phyloP scores from a whole-genome alignment of 352 stramenopile genomes.

The Phytophthora vignae region DNA sequence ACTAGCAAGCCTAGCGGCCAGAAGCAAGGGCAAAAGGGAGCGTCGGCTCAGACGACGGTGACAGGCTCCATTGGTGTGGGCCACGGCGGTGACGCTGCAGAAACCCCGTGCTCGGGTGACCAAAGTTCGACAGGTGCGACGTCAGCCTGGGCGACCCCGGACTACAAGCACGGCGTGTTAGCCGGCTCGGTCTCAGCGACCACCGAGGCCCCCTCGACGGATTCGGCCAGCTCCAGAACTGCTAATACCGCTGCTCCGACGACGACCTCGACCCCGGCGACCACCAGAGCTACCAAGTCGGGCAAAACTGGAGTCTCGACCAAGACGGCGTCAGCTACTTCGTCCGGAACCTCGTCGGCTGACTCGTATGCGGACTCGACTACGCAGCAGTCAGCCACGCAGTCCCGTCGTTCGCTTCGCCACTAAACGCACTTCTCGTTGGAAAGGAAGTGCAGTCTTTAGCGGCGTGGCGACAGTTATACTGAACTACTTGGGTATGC shows the following conservation, averaged over 20 bases:
- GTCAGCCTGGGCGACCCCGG: conserved; percentile 8
- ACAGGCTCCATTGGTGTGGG: conserved; percentile 9
- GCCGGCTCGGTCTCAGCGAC: conserved; percentile 1
- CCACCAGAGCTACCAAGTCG: conserved; percentile 14
- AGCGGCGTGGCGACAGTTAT: neutral
- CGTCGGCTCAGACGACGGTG: conserved; percentile 8
- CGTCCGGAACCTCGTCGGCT: conserved; percentile 23
- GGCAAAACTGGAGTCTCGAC: conserved; percentile 25
- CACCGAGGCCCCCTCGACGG: conserved; percentile 9
- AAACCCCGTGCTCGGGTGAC: conserved; percentile 20
- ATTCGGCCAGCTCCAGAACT: neutral
- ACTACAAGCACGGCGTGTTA: conserved; percentile 27
- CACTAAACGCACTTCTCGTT: conserved; percentile 26
- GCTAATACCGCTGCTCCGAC: neutral
- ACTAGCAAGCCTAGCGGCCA: neutral
- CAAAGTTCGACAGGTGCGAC: conserved; percentile 16
- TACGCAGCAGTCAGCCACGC: conserved; percentile 25
- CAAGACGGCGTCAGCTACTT: conserved; percentile 14
- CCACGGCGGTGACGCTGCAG: conserved; percentile 11
- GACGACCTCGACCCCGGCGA: conserved; percentile 5
- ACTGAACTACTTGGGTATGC: neutral
- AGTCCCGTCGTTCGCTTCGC: conserved; percentile 30
- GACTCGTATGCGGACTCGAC: conserved; percentile 34
- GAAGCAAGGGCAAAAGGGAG: neutral
- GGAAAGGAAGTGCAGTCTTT: conserved; percentile 6